phyloP scores from a whole-genome alignment of 202 grass and related monocot species.

The Cymbopogon flexuosus region DNA sequence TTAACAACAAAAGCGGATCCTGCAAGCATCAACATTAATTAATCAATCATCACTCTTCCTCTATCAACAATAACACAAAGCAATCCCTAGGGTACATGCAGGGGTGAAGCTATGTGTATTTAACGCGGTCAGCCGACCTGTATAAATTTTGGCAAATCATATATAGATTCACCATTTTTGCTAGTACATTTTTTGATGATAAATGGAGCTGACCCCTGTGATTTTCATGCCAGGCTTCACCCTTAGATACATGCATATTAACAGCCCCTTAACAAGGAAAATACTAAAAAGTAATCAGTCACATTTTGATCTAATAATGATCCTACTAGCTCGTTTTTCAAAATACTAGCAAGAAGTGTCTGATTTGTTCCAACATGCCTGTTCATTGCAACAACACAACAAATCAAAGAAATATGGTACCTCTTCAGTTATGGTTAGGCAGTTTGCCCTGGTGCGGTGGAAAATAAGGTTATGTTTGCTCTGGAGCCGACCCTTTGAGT shows the following conservation, averaged over 20 bases:
- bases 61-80: background rate
- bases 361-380: too few species aligned
- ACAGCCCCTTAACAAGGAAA: background rate
- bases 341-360: too few species aligned
- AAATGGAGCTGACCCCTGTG: background rate
- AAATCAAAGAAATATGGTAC: too few species aligned
- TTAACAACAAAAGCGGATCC: background rate
- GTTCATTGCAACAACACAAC: too few species aligned
- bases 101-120: background rate
- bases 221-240: background rate
- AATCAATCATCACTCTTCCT: background rate
- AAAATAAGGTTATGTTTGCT: too few species aligned
- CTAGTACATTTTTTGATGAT: background rate
- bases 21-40: background rate
- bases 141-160: background rate
- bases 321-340: background rate
- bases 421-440: too few species aligned
- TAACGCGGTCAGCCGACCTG: background rate
- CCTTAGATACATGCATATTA: background rate
- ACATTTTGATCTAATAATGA: background rate
- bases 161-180: background rate
- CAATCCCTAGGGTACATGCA: background rate
- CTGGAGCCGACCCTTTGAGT: too few species aligned
- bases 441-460: too few species aligned
- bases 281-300: background rate